Evolutionary conservation across 2,329 filamentous ascomycete species (phyloP).

Genomic region (Verticillium nubilum): DNA sequence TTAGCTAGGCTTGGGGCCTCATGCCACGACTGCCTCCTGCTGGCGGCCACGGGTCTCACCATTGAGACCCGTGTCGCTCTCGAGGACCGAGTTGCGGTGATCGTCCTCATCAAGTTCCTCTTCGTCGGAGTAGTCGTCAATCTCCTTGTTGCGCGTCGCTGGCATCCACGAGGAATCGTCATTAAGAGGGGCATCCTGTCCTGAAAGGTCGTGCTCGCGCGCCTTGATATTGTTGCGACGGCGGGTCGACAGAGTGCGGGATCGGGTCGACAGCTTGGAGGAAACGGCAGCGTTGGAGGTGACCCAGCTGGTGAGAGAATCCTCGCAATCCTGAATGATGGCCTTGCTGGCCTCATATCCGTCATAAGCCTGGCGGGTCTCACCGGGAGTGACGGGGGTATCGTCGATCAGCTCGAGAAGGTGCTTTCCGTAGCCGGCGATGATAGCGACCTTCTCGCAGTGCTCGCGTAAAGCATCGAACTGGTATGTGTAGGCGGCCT

Average conservation of each 20-base stretch:
- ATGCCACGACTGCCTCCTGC: constrained; percentile 45
- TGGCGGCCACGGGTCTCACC: constrained; percentile 50
- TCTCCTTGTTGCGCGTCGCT: constrained; percentile 57
- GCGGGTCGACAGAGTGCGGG: constrained; percentile 82
- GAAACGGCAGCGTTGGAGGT: constrained; percentile 81
- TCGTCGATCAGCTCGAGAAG: constrained; percentile 96
- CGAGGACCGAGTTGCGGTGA: constrained; percentile 41
- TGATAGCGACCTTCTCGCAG: constrained; percentile 96
- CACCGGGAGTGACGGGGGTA: constrained; percentile 91
- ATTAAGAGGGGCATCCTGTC: constrained; percentile 73
- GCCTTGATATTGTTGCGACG: constrained; percentile 66
- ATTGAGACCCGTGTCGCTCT: constrained; percentile 47
- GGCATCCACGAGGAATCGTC: constrained; percentile 83
- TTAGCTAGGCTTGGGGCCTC: constrained; percentile 12
- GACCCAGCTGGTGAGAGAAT: constrained; percentile 96
- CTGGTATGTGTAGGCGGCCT: constrained; percentile 96
- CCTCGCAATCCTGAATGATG: constrained; percentile 98
- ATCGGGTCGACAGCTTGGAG: constrained; percentile 79
- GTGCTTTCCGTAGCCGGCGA: constrained; percentile 96
- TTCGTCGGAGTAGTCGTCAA: constrained; percentile 56
- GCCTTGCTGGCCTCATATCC: constrained; percentile 98
- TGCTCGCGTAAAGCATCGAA: constrained; percentile 97
- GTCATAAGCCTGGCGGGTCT: constrained; percentile 93
- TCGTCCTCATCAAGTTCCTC: constrained; percentile 59
- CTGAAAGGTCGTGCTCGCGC: constrained; percentile 68